These are phyloP conservation scores for Entomortierella parvispora DNA, from an alignment of 192 early-diverging fungal species.

Conservation along the genomic window DNA sequence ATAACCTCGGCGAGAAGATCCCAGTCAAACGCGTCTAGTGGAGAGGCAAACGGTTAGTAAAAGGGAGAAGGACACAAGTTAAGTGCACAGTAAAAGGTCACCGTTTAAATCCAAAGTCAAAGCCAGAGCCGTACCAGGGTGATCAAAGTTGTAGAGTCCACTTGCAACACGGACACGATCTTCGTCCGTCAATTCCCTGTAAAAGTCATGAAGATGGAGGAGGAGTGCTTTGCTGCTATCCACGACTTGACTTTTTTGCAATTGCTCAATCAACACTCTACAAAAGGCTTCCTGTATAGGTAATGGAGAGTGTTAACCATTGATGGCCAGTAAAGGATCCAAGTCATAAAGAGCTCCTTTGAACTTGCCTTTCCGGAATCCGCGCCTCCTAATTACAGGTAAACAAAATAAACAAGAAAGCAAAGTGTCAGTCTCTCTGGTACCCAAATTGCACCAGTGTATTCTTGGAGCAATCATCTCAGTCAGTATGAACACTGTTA, in stretches of 20 bases:
- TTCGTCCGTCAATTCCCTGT: constrained; percentile 63
- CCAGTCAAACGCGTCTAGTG: constrained; percentile 79
- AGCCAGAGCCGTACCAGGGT: constrained; percentile 69
- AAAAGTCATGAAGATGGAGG: constrained; percentile 74
- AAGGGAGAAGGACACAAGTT: not conserved
- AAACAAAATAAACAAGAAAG: not conserved
- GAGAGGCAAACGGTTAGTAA: not conserved
- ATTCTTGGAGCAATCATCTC: too few species aligned
- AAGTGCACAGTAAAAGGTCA: too few species aligned
- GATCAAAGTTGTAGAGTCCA: constrained; percentile 74
- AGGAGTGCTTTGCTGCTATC: constrained; percentile 59
- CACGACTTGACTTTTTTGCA: constrained; percentile 54
- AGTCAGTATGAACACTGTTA: not conserved
- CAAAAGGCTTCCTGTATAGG: constrained; percentile 40
- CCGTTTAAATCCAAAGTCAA: too few species aligned
- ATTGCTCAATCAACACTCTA: constrained; percentile 49
- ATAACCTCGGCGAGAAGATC: constrained; percentile 67
- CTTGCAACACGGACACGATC: constrained; percentile 60
- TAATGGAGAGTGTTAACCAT: not conserved
- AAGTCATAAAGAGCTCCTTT: not conserved
- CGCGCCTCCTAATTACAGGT: constrained; percentile 27
- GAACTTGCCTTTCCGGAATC: constrained; percentile 39
- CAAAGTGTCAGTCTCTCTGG: not conserved
- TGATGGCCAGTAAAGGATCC: too few species aligned
- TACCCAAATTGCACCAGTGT: too few species aligned